phyloP scores from a whole-genome alignment of 23 red algal genomes.

The Cyanidiococcus yangmingshanensis region DNA sequence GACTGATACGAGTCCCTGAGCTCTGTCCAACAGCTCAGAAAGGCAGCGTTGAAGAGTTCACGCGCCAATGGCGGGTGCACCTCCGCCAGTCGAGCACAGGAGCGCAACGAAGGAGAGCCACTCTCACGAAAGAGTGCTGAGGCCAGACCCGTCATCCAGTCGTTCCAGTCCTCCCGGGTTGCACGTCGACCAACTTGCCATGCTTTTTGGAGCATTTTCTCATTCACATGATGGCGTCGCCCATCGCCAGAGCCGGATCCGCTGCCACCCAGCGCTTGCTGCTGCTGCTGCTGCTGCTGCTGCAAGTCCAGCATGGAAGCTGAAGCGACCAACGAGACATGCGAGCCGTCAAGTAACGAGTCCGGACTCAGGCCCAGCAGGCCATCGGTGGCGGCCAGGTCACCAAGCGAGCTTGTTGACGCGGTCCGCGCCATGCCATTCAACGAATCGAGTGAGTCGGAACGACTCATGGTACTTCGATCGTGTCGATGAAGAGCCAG shows the following conservation, averaged over 20 bases:
- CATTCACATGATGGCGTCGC: slow-evolving; percentile 41
- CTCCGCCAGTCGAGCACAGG: slow-evolving; percentile 79
- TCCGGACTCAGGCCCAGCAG: not conserved
- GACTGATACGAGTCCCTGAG: slow-evolving; percentile 36
- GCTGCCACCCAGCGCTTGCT: slow-evolving; percentile 6
- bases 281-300: slow-evolving; percentile 7
- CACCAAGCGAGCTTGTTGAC: not conserved
- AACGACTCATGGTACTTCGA: not conserved
- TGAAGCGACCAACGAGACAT: not conserved
- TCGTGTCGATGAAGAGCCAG: not conserved
- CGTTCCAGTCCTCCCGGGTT: slow-evolving; percentile 68
- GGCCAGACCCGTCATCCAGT: slow-evolving; percentile 62
- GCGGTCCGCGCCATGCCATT: not conserved
- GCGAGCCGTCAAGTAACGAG: not conserved
- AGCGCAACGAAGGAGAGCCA: slow-evolving; percentile 78
- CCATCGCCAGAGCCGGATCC: slow-evolving; percentile 16
- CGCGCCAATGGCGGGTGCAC: slow-evolving; percentile 67
- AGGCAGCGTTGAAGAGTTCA: slow-evolving; percentile 89
- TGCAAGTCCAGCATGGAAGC: slow-evolving; percentile 8
- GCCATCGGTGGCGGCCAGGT: not conserved
- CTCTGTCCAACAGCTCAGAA: slow-evolving; percentile 90
- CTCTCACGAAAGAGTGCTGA: slow-evolving; percentile 77
- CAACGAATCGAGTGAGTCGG: slow-evolving; percentile 9
- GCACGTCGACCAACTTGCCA: slow-evolving; percentile 65
- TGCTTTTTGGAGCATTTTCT: slow-evolving; percentile 38